These are phyloP conservation scores for Obelidium mucronatum DNA, from an alignment of 192 early-diverging fungal genomes.

Conservation along the genomic window DNA sequence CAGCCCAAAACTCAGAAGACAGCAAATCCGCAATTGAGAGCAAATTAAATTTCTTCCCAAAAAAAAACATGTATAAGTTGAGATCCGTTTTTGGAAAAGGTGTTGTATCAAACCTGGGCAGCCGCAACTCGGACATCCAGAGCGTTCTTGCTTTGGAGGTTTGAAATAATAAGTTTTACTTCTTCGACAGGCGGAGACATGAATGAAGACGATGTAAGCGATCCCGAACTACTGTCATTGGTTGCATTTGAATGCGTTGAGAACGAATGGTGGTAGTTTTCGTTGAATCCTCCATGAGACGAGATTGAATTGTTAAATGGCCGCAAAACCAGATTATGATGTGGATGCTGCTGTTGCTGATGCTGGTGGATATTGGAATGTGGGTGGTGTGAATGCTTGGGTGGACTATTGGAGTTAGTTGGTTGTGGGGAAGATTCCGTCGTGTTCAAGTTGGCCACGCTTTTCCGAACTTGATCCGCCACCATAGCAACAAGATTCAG, in stretches of 20 bases:
- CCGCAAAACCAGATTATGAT: too few relatives aligned
- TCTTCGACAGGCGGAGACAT: constrained; percentile 48
- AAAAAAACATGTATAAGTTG: too few relatives aligned
- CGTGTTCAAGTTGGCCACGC: too few relatives aligned
- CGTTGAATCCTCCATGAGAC: too few relatives aligned
- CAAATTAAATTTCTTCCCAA: constrained; percentile 44
- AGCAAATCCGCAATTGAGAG: constrained; percentile 54
- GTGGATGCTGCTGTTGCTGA: too few relatives aligned
- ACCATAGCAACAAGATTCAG: too few relatives aligned
- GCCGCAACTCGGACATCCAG: constrained; percentile 45
- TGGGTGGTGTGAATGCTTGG: not conserved
- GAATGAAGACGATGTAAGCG: constrained; percentile 44
- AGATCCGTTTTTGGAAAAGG: constrained; percentile 15
- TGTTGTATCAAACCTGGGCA: constrained; percentile 42
- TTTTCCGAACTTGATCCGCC: too few relatives aligned
- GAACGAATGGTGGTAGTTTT: constrained; percentile 36
- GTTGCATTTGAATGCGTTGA: constrained; percentile 51
- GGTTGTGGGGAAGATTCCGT: too few relatives aligned
- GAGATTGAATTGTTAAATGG: too few relatives aligned
- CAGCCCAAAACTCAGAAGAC: constrained; percentile 59
- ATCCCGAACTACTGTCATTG: constrained; percentile 41
- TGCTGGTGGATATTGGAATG: too few relatives aligned
- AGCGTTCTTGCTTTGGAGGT: constrained; percentile 43
- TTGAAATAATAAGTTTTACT: constrained; percentile 39
- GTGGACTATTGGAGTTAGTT: too few relatives aligned